Percentiles rank a stretch among this genome's conserved stretches.
Conservation (phyloP, 2,329 filamentous ascomycete genomes). For the Incumbomyces delicatus region DNA sequence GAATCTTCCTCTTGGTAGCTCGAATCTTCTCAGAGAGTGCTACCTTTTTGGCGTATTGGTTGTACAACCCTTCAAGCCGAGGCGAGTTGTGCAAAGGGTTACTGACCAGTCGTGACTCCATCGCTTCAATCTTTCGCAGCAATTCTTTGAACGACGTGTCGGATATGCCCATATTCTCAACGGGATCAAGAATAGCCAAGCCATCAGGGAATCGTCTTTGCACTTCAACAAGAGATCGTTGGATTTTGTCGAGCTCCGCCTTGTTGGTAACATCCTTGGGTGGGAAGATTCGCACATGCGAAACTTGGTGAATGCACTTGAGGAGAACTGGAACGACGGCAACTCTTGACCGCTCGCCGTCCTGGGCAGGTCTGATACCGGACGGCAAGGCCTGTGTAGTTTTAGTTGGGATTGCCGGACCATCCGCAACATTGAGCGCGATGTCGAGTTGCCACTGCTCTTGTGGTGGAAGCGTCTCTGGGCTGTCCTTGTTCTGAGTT, state of each 20-base stretch:
- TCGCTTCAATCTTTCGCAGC: constrained; percentile 85
- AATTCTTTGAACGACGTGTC: constrained; percentile 92
- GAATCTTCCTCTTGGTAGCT: constrained; percentile 75
- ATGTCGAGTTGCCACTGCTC: constrained; percentile 78
- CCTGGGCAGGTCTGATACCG: constrained; percentile 49
- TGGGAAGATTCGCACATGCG: constrained; percentile 73
- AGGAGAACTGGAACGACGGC: constrained; percentile 80
- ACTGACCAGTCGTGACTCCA: constrained; percentile 78
- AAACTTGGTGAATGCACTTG: constrained; percentile 73
- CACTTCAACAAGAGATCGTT: constrained; percentile 65
- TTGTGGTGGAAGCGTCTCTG: constrained; percentile 59
- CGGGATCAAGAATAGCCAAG: constrained; percentile 75
- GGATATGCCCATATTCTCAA: constrained; percentile 91
- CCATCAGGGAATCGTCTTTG: constrained; percentile 86
- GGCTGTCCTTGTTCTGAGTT: constrained; percentile 54
- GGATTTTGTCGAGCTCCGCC: constrained; percentile 59
- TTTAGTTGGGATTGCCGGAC: constrained; percentile 43
- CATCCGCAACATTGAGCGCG: constrained; percentile 54
- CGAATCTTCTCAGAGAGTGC: constrained; percentile 70
- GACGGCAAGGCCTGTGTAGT: constrained; percentile 57
- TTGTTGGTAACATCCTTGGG: constrained; percentile 63
- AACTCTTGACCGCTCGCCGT: constrained; percentile 59
- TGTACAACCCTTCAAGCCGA: constrained; percentile 71
- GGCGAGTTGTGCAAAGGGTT: constrained; percentile 91
- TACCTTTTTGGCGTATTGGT: constrained; percentile 76